phyloP scores from a whole-genome alignment of 1,284 basidiomycete genomes.

The Apiotrichum akiyoshidainum region DNA sequence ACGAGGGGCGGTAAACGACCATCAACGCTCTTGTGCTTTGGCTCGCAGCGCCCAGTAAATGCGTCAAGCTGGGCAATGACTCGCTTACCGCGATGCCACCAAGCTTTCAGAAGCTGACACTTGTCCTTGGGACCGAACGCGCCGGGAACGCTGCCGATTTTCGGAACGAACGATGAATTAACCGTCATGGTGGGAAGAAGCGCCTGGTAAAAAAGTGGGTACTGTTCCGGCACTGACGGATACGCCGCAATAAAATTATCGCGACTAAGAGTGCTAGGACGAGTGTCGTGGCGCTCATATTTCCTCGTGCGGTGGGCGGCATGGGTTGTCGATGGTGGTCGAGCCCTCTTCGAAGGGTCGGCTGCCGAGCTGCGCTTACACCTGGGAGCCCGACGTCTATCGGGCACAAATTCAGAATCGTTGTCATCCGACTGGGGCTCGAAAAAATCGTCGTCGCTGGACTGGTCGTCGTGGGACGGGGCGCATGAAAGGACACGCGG shows the following conservation, averaged over 20 bases:
- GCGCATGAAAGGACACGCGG: too few species aligned
- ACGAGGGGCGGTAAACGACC: slow-evolving; percentile 41
- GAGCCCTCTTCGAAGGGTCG: too few species aligned
- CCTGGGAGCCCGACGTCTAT: slow-evolving; percentile 14
- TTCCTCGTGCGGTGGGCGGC: background rate
- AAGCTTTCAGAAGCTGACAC: slow-evolving; percentile 35
- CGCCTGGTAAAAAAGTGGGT: slow-evolving; percentile 50
- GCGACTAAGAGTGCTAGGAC: background rate
- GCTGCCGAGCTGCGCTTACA: background rate
- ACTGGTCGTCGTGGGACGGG: background rate
- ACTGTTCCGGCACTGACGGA: slow-evolving; percentile 36
- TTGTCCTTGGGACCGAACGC: slow-evolving; percentile 38
- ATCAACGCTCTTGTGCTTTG: slow-evolving; percentile 42
- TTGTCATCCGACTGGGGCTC: slow-evolving; percentile 18
- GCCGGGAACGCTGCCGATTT: slow-evolving; percentile 48
- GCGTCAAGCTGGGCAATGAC: slow-evolving; percentile 47
- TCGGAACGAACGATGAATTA: slow-evolving; percentile 45
- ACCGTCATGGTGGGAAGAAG: slow-evolving; percentile 45
- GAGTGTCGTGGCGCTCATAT: background rate
- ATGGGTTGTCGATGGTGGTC: background rate
- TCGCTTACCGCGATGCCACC: slow-evolving; percentile 44
- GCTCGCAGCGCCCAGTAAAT: slow-evolving; percentile 44
- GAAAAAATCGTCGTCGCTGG: background rate
- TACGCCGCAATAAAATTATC: slow-evolving; percentile 32
- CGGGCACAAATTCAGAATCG: slow-evolving; percentile 40